These are phyloP conservation scores for Backusella sp. DNA, from an alignment of 192 early-diverging fungal genomes.

Conservation along the genomic window DNA sequence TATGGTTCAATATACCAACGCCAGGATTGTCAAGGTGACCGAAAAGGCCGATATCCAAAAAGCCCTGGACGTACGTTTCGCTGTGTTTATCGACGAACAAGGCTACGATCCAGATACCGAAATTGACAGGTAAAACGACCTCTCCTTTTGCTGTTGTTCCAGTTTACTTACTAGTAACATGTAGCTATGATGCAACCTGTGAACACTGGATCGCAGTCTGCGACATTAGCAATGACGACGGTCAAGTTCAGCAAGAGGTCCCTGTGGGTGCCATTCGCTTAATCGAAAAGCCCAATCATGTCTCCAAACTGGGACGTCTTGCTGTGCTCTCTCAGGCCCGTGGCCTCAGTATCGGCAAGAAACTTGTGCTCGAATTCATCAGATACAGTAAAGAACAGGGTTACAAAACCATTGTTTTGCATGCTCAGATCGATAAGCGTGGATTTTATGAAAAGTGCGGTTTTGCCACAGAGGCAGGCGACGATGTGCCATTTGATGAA, in stretches of 20 bases:
- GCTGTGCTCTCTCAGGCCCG: slow-evolving; percentile 27
- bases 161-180: background rate
- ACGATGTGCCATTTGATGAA: slow-evolving; percentile 32
- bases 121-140: slow-evolving; percentile 6
- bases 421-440: slow-evolving; percentile 30
- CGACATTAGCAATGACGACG: background rate
- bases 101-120: slow-evolving; percentile 5
- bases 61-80: background rate
- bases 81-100: slow-evolving; percentile 23
- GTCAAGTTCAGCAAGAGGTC: background rate
- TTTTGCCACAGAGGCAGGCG: slow-evolving; percentile 19
- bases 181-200: background rate
- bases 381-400: background rate
- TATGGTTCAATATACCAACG: background rate
- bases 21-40: background rate
- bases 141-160: background rate
- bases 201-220: slow-evolving; percentile 6
- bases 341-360: slow-evolving; percentile 21
- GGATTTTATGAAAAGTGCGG: slow-evolving; percentile 29
- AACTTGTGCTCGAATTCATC: slow-evolving; percentile 19
- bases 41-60: slow-evolving; percentile 4
- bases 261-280: slow-evolving; percentile 32
- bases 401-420: slow-evolving; percentile 11
- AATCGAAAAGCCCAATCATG: slow-evolving; percentile 6
- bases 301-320: slow-evolving; percentile 30